These are phyloP conservation scores for Gymnopilus dilepis DNA, from an alignment of 768 basidiomycete genomes.

Conservation along the genomic window DNA sequence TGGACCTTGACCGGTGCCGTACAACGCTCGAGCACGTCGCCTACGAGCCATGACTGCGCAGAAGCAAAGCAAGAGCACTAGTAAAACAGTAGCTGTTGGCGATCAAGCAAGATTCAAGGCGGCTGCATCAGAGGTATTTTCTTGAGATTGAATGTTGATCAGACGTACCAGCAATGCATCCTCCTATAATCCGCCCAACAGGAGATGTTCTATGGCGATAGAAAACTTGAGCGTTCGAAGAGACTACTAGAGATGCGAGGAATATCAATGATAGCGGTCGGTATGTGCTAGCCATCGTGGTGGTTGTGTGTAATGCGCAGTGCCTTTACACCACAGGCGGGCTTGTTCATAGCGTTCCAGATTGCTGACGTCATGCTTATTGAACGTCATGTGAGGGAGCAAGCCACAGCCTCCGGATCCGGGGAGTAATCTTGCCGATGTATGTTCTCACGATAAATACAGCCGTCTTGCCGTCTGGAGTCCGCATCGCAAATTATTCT, in stretches of 20 bases:
- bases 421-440: too few species aligned
- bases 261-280: neutral
- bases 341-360: too few species aligned
- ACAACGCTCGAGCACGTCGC: neutral
- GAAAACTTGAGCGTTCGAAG: neutral
- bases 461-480: too few species aligned
- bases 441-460: too few species aligned
- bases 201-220: neutral
- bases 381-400: too few species aligned
- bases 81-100: slow-evolving; percentile 3
- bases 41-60: slow-evolving; percentile 5
- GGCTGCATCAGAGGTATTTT: too few species aligned
- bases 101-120: too few species aligned
- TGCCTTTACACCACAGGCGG: too few species aligned
- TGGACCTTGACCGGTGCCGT: neutral
- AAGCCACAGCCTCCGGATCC: too few species aligned
- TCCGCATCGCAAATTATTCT: too few species aligned
- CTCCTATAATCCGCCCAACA: slow-evolving; percentile 16
- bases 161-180: slow-evolving; percentile 18
- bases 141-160: neutral
- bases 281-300: neutral
- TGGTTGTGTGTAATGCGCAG: neutral
- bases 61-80: neutral
- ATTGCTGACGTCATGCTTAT: too few species aligned
- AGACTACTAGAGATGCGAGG: neutral